Evolutionary conservation across 192 early-diverging fungal species (phyloP), one percentile per base, ranked within the genome.

Genomic region (Coemansia sp.): DNA sequence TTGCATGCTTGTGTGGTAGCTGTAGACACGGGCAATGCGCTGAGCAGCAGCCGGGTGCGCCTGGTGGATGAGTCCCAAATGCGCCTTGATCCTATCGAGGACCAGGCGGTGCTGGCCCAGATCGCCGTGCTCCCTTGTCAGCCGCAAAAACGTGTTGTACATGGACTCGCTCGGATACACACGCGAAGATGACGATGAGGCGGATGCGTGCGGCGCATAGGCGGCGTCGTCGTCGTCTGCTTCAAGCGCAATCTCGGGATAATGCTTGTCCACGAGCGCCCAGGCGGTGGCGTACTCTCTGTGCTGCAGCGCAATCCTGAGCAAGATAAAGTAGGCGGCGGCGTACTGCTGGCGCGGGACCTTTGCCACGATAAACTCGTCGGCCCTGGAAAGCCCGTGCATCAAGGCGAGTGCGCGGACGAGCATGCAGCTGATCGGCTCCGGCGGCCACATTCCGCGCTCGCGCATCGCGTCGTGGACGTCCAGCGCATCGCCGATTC

Each of bases 391-490:
- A 33, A 57, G 10, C 33, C 7, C 26, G 6, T 11, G 14, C 11
- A 57, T 41, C 23, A 33, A 18, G 18, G 23, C 34, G 1, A 79
- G 51, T 0, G 73, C 74, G 6, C 36, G 23, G 15, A 64, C 74
- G 9, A 82, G 12, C 79, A 82, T 82, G 69, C 74, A 76, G 51
- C 73, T 76, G 45, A 82, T 45, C 1, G 79, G 60, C 39, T 55
- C 60, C n/a, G 74, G 33, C 36, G 74, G 73, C 65, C 71, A 64
- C 52, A 82, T 55, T 24, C 57, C 45, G 49, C 64, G 59, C 4
- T 35, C 14, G 33, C 41, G 8, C 79, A 82, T 76, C 26, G 53
- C 15, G 3, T 46, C 45, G 44, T 76, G 68, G 12, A 76, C 38
- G 6, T 72, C 79, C 52, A 82, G 62, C 7, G 79, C 79, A 16